Conservation (phyloP, 2,329 filamentous ascomycete genomes). For the Thielaviopsis euricoi region DNA sequence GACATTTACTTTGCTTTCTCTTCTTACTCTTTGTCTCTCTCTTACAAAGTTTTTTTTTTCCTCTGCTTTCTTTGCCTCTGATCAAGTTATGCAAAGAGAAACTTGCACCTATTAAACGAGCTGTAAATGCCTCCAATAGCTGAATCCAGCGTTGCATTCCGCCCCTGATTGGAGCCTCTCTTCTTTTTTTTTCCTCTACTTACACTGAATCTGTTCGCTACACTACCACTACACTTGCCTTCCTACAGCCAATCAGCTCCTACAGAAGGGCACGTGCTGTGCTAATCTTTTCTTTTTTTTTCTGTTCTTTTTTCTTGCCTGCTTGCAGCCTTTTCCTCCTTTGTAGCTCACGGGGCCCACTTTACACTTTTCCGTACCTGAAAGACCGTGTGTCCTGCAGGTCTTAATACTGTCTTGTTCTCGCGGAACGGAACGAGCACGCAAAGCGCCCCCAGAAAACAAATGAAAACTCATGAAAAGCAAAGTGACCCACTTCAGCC, state of each 20-base stretch:
- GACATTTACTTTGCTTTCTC: too few species aligned
- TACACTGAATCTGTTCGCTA: not conserved
- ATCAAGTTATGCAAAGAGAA: too few species aligned
- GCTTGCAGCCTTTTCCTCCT: not conserved
- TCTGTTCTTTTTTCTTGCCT: too few species aligned
- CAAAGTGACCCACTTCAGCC: not conserved
- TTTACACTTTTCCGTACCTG: not conserved
- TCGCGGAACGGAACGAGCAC: too few species aligned
- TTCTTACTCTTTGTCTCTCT: too few species aligned
- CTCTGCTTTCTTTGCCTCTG: not conserved
- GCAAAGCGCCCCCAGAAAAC: too few species aligned
- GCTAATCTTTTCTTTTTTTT: not conserved
- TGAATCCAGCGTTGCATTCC: not conserved
- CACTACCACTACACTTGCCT: not conserved
- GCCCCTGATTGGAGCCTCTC: not conserved
- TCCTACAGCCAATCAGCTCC: not conserved
- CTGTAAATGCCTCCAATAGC: not conserved
- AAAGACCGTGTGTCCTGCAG: not conserved
- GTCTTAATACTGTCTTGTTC: not conserved
- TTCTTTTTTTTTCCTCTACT: too few species aligned
- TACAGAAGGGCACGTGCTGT: not conserved
- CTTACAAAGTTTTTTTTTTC: too few species aligned
- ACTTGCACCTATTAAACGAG: too few species aligned
- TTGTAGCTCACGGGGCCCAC: not conserved
- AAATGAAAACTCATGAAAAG: too few species aligned